phyloP scores from a whole-genome alignment of 1,139 yeast genomes.

The Lodderomyces beijingensis region DNA sequence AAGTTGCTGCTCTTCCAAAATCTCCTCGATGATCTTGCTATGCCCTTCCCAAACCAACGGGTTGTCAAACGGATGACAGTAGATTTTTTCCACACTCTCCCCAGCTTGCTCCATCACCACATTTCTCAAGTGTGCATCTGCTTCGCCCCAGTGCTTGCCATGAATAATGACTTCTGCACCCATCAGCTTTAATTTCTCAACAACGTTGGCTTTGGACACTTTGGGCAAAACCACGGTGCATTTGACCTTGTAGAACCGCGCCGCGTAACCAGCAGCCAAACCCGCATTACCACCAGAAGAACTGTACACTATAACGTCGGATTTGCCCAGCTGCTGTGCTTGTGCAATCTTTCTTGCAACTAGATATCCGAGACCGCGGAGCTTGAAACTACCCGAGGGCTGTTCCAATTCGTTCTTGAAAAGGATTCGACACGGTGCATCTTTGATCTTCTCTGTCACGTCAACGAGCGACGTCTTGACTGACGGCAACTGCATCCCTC shows the following conservation, averaged over 20 bases:
- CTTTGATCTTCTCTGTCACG: constrained; percentile 23
- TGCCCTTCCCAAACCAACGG: constrained; percentile 41
- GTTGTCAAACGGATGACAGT: constrained; percentile 42
- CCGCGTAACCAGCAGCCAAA: constrained; percentile 40
- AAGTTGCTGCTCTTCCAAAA: constrained; percentile 18
- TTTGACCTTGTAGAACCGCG: constrained; percentile 20
- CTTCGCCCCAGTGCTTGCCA: constrained; percentile 36
- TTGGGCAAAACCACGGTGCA: constrained; percentile 41
- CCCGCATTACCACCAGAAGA: constrained; percentile 48
- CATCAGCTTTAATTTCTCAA: constrained; percentile 20
- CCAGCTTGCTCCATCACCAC: constrained; percentile 17
- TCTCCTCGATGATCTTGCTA: constrained; percentile 30
- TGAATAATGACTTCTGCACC: constrained; percentile 28
- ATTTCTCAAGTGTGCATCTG: constrained; percentile 27
- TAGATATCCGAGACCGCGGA: constrained; percentile 37
- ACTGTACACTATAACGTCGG: constrained; percentile 29
- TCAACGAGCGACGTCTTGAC: constrained; percentile 35
- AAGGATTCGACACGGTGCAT: constrained; percentile 44
- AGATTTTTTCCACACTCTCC: constrained; percentile 21
- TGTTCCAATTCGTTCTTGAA: constrained; percentile 39
- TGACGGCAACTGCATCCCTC: constrained; percentile 8
- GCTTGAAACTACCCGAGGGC: constrained; percentile 40
- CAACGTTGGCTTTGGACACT: constrained; percentile 22
- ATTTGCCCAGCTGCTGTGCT: constrained; percentile 17
- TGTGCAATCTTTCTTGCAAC: constrained; percentile 19